A percentile compares a stretch with the other conserved stretches of the same genome.
These are phyloP conservation scores for Alternaria hordeiaustralica DNA, from an alignment of 2,329 filamentous ascomycete genomes.

Conservation along the genomic window DNA sequence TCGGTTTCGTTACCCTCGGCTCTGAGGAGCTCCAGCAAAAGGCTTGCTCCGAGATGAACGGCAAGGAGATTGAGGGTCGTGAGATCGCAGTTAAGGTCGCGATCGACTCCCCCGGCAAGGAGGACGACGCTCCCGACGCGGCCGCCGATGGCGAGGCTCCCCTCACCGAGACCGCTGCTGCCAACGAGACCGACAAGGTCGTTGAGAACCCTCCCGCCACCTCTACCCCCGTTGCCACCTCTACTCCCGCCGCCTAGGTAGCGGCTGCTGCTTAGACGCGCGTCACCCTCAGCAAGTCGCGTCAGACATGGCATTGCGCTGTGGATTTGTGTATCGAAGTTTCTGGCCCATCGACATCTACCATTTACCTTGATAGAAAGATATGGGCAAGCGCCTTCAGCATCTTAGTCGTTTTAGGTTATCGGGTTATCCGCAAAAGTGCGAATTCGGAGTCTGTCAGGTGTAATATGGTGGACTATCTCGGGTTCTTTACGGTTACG, in stretches of 20 bases:
- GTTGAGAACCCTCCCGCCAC: slow-evolving; percentile 34
- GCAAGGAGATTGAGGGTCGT: slow-evolving; percentile 97
- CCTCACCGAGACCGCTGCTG: slow-evolving; percentile 33
- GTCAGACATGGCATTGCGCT: slow-evolving; percentile 32
- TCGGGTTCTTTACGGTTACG: slow-evolving; percentile 26
- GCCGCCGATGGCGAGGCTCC: slow-evolving; percentile 49
- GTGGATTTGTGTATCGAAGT: slow-evolving; percentile 31
- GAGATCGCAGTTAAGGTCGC: slow-evolving; percentile 99
- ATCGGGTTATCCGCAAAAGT: slow-evolving; percentile 39
- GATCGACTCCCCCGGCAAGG: slow-evolving; percentile 99
- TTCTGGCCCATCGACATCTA: slow-evolving; percentile 34
- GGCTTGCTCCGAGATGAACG: slow-evolving; percentile 98
- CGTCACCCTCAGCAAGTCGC: slow-evolving; percentile 14
- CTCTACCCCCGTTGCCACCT: slow-evolving; percentile 40
- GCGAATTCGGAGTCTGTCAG: slow-evolving; percentile 38
- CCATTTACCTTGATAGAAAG: slow-evolving; percentile 40
- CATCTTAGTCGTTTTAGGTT: slow-evolving; percentile 39
- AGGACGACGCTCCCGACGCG: slow-evolving; percentile 74
- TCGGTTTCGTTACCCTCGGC: slow-evolving; percentile 95
- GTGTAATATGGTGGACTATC: slow-evolving; percentile 38
- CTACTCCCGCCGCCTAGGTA: slow-evolving; percentile 44
- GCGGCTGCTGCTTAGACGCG: slow-evolving; percentile 28
- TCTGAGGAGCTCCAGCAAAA: slow-evolving; percentile 97
- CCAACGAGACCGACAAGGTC: slow-evolving; percentile 25
- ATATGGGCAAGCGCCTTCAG: slow-evolving; percentile 33